Percentiles rank a stretch among this genome's conserved stretches.
phyloP scores from a whole-genome alignment of 352 stramenopile species.

The Globisporangium cederbergense region DNA sequence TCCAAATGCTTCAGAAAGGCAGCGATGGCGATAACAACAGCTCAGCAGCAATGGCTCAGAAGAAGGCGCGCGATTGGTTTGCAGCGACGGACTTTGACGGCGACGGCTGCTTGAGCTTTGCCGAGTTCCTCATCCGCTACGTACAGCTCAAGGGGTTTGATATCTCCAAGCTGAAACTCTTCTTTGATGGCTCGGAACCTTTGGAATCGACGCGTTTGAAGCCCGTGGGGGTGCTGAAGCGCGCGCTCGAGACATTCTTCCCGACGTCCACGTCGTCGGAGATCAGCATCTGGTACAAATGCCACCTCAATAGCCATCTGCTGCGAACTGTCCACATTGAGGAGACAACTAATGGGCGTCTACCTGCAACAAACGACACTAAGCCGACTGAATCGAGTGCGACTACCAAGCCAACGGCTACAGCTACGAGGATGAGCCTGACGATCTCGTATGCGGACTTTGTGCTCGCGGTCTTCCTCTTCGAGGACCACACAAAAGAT shows the following conservation, averaged over 20 bases:
- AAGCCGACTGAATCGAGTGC: background rate
- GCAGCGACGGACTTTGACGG: conserved; percentile 26
- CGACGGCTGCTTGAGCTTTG: conserved; percentile 40
- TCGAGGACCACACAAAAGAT: conserved; percentile 27
- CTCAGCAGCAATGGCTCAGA: background rate
- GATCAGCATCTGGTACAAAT: conserved; percentile 30
- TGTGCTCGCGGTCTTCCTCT: conserved; percentile 52
- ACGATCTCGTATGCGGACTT: conserved; percentile 57
- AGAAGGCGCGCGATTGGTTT: conserved; percentile 41
- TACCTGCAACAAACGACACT: background rate
- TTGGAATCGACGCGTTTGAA: conserved; percentile 30
- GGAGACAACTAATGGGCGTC: background rate
- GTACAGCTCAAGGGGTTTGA: conserved; percentile 36
- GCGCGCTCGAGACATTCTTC: conserved; percentile 31
- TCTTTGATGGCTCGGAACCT: conserved; percentile 41
- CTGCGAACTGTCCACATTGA: conserved; percentile 9
- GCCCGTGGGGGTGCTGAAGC: conserved; percentile 26
- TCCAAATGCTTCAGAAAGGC: conserved; percentile 34
- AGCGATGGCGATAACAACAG: conserved; percentile 12
- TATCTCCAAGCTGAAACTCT: conserved; percentile 27
- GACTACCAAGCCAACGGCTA: background rate
- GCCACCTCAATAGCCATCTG: conserved; percentile 19
- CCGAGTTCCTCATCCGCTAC: conserved; percentile 68
- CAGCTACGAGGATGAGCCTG: background rate
- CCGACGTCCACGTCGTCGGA: conserved; percentile 21